phyloP scores from a whole-genome alignment of 192 early-diverging fungal species.

The Gamsiella multidivaricata region DNA sequence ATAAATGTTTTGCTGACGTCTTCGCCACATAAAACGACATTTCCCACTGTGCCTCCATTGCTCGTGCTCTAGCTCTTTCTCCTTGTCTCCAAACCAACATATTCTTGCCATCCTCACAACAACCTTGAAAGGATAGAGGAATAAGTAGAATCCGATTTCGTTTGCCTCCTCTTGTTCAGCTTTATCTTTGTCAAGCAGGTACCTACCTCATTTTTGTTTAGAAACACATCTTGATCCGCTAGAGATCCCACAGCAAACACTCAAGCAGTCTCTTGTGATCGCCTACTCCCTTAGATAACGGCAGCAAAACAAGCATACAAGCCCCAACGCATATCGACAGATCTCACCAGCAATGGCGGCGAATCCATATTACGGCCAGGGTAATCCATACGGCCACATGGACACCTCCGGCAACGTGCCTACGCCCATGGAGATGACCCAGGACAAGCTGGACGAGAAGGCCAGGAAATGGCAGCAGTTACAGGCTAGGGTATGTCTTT shows the following conservation, averaged over 20 bases:
- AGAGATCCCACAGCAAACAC: too few relatives aligned
- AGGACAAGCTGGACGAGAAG: slow-evolving; percentile 79
- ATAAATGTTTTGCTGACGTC: too few relatives aligned
- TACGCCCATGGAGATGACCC: slow-evolving; percentile 51
- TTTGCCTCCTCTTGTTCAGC: slow-evolving; percentile 1
- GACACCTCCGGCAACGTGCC: slow-evolving; percentile 36
- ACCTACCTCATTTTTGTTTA: too few relatives aligned
- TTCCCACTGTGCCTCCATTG: neutral
- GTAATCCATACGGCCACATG: slow-evolving; percentile 37
- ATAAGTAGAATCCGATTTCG: too few relatives aligned
- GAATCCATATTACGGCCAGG: slow-evolving; percentile 36
- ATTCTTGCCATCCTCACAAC: neutral
- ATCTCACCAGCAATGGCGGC: slow-evolving; percentile 42
- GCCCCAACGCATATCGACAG: slow-evolving; percentile 7
- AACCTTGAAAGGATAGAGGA: neutral
- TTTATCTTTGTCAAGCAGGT: neutral
- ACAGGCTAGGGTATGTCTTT: slow-evolving; percentile 69
- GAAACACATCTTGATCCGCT: too few relatives aligned
- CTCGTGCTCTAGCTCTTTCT: too few relatives aligned
- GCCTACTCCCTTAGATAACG: neutral
- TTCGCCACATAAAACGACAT: too few relatives aligned
- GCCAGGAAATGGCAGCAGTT: slow-evolving; percentile 92
- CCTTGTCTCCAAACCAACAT: too few relatives aligned
- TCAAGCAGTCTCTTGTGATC: too few relatives aligned
- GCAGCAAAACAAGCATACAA: slow-evolving; percentile 9